These are phyloP conservation scores for Begonia masoniana DNA, from an alignment of 306 rosid species.

Conservation along the genomic window DNA sequence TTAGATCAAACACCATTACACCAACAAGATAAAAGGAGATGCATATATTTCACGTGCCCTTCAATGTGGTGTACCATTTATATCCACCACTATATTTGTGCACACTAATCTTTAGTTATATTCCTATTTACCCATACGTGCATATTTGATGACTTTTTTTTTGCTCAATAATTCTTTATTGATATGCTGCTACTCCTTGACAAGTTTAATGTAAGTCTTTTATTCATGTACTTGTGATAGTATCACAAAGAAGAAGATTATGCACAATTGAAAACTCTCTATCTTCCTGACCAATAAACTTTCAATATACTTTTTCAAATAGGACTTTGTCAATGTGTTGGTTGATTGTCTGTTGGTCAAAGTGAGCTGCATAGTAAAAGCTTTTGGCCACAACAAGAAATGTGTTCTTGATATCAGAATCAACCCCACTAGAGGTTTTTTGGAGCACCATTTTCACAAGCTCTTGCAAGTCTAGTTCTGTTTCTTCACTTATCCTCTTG, in stretches of 20 bases:
- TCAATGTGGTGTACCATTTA: background rate
- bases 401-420: slow-evolving; percentile 48
- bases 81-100: background rate
- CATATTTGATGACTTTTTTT: no score
- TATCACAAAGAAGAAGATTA: no score
- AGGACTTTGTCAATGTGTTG: slow-evolving; percentile 67
- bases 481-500: slow-evolving; percentile 16
- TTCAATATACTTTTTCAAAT: slow-evolving; percentile 51
- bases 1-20: background rate
- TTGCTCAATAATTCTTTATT: no score
- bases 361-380: slow-evolving; percentile 52
- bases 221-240: no score
- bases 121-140: no score
- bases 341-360: slow-evolving; percentile 45
- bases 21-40: background rate
- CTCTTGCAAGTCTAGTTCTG: slow-evolving; percentile 62
- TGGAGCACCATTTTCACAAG: slow-evolving; percentile 49
- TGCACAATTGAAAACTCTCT: no score
- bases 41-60: background rate
- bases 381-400: slow-evolving; percentile 57
- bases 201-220: no score
- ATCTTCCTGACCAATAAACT: background rate
- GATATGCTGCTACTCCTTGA: no score
- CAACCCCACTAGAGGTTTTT: slow-evolving; percentile 23
- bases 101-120: background rate